A percentile compares a stretch with the other conserved stretches of the same genome.
phyloP scores from a whole-genome alignment of 345 rosid species.

The Abelmoschus esculentus region DNA sequence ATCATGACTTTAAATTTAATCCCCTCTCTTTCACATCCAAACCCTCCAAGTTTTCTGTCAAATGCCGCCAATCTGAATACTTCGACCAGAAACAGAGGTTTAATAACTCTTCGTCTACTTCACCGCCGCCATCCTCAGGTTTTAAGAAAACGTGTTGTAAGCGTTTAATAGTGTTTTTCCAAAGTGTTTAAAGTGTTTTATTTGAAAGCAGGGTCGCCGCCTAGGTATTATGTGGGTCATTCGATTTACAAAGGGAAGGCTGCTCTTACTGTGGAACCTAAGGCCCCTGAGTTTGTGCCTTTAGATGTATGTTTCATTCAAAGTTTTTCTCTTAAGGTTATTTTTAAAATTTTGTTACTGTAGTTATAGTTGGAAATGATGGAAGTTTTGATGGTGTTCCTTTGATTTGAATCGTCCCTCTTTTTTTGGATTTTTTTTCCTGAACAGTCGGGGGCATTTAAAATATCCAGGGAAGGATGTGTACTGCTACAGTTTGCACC shows the following conservation, averaged over 20 bases:
- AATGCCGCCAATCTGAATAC: slow-evolving; percentile 62
- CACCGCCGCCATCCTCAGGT: slow-evolving; percentile 24
- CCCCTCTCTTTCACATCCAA: slow-evolving; percentile 17
- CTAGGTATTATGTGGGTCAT: slow-evolving; percentile 65
- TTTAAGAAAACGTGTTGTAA: not conserved
- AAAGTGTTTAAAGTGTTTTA: not conserved
- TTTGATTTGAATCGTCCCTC: no score
- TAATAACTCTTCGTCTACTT: slow-evolving; percentile 23
- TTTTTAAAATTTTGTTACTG: not conserved
- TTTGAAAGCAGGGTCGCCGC: slow-evolving; percentile 31
- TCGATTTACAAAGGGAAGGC: slow-evolving; percentile 96
- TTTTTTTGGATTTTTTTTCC: not conserved
- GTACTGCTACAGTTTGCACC: slow-evolving; percentile 82
- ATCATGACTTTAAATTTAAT: slow-evolving; percentile 7
- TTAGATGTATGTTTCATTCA: slow-evolving; percentile 42
- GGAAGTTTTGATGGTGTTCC: not conserved
- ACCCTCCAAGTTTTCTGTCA: slow-evolving; percentile 28
- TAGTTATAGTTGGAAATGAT: not conserved
- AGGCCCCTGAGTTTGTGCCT: slow-evolving; percentile 66
- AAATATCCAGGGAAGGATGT: slow-evolving; percentile 61
- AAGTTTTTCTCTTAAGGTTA: not conserved
- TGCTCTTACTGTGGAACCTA: slow-evolving; percentile 76
- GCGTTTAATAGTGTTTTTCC: not conserved
- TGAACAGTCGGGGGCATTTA: slow-evolving; percentile 75
- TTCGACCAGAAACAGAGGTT: slow-evolving; percentile 35